Evolutionary conservation across 805 yeast genomes (phyloP).

Genomic region (Ogataea nakhonphanomensis): DNA sequence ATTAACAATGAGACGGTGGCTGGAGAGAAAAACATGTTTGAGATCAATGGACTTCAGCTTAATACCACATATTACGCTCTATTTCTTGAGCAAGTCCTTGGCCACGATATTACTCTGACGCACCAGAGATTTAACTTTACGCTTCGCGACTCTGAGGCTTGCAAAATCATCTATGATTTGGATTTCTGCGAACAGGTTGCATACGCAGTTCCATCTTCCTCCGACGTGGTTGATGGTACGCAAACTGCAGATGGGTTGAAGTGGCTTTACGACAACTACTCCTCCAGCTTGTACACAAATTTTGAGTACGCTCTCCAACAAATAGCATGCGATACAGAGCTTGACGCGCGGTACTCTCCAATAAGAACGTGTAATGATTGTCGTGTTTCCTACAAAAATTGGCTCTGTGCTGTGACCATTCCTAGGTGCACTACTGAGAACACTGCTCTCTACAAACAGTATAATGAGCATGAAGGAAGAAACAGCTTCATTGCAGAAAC

Average conservation of each 20-base stretch:
- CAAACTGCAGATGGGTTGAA: conserved; percentile 37
- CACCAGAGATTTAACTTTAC: conserved; percentile 55
- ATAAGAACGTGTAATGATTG: conserved; percentile 73
- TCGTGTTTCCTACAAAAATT: conserved; percentile 62
- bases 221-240: conserved; percentile 24
- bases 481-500: conserved; percentile 52
- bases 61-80: conserved; percentile 65
- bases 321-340: conserved; percentile 67
- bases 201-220: conserved; percentile 71
- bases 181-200: conserved; percentile 80
- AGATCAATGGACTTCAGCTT: conserved; percentile 54
- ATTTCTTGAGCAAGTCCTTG: conserved; percentile 47
- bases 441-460: conserved; percentile 39
- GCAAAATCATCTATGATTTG: conserved; percentile 71
- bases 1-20: conserved; percentile 23
- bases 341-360: conserved; percentile 70
- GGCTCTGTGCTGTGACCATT: conserved; percentile 87
- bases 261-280: conserved; percentile 59
- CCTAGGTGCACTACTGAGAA: conserved; percentile 74
- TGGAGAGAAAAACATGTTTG: conserved; percentile 45
- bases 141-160: conserved; percentile 51
- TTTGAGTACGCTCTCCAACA: conserved; percentile 76
- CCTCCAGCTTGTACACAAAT: conserved; percentile 52
- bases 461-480: conserved; percentile 54
- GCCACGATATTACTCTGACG: conserved; percentile 57